Base-by-base conservation (phyloP, 2,329 filamentous ascomycete genomes). In the Aspergillus luchuensis region DNA sequence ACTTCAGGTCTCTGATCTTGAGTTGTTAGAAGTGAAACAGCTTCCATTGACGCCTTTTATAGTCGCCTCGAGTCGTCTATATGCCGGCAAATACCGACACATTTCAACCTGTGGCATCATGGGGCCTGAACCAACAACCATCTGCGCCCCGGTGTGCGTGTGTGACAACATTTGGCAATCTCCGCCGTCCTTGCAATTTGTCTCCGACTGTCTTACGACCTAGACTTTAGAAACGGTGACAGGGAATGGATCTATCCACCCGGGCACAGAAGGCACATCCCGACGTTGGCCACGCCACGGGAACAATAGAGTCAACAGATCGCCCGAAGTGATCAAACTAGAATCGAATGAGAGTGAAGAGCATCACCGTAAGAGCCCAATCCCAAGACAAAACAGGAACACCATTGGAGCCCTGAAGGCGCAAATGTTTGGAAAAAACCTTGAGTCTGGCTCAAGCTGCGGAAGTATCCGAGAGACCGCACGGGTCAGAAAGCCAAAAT, bases 341-440 rank as follows among this genome's bases (percentile, higher is more conserved):
- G 50, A 33, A 5, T 28, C 59, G 50, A 61, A 57, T 56, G 23
- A 55, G n/a, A 51, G 6, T 19, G 30, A 23, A 51, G 41, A 8
- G 1, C 19, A 51, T 47, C 43, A 21, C 30, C 28, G 56, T n/a
- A 11, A n/a, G 25, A 5, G 21, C 17, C 11, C 28, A 17, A 28
- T 38, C 4, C 21, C 17, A 13, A 50, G 30, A 28, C 41, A 13
- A 38, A 25, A 36, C 10, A 43, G 13, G 15, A 17, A n/a, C n/a
- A 38, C 47, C n/a, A 33, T 17, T n/a, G 30, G 25, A 23, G 28
- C 17, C 56, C 15, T 58, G 43, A 23, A 21, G 17, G 23, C 39
- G 23, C 8, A 17, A 4, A 45, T 5, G 33, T 36, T 36, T 36
- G 10, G 33, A 36, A 36, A 11, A 13, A 13, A 15, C 33, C 33